Evolutionary conservation across 176 grass and related monocot species (phyloP).

Genomic region (Thinopyrum elongatum): DNA sequence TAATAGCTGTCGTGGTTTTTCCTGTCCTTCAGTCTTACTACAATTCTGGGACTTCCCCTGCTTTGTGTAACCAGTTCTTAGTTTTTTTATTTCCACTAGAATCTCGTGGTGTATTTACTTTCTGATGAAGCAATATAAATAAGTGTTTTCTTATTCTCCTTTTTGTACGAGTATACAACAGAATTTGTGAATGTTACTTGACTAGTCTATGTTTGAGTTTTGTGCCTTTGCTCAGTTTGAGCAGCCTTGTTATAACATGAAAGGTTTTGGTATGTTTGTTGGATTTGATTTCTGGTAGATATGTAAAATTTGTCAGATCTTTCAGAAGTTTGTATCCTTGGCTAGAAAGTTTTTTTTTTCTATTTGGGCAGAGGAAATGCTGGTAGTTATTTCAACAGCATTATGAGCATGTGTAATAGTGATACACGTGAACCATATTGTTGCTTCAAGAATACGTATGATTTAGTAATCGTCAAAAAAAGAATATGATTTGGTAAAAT

Average conservation of each 20-base stretch:
- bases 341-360: background rate
- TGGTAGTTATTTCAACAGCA: background rate
- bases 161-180: background rate
- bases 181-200: background rate
- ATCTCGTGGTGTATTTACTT: background rate
- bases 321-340: background rate
- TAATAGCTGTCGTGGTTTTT: background rate
- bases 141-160: background rate
- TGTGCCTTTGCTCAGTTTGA: background rate
- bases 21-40: background rate
- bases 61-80: background rate
- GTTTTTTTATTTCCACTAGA: background rate
- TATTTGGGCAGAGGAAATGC: slow-evolving; percentile 8
- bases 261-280: background rate
- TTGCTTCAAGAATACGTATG: background rate
- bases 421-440: background rate
- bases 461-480: background rate
- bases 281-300: background rate
- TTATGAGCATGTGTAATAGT: background rate
- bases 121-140: background rate
- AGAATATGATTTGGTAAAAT: background rate
- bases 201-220: background rate
- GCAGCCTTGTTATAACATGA: background rate
- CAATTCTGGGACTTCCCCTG: background rate
- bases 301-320: background rate